Evolutionary conservation across 2,329 filamentous ascomycete genomes (phyloP).

Genomic region (Botrytis cinerea): DNA sequence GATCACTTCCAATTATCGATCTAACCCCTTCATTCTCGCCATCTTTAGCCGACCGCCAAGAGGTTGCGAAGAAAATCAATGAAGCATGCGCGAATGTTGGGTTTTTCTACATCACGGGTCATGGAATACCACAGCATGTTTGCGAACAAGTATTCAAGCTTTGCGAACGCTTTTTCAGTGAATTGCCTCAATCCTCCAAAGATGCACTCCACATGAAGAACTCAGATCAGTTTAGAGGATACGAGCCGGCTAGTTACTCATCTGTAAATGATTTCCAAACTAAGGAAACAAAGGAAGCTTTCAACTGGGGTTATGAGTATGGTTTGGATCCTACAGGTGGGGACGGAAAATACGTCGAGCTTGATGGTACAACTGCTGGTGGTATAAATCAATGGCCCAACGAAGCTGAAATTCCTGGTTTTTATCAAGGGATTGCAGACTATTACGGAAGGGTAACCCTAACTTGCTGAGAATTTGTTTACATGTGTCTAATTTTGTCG

Average conservation of each 20-base stretch:
- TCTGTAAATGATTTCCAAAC: constrained; percentile 48
- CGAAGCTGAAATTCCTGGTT: constrained; percentile 37
- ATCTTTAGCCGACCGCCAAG: constrained; percentile 34
- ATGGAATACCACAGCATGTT: constrained; percentile 47
- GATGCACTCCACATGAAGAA: constrained; percentile 44
- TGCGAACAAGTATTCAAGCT: constrained; percentile 47
- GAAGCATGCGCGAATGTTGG: constrained; percentile 38
- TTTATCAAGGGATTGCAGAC: constrained; percentile 37
- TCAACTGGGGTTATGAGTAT: constrained; percentile 41
- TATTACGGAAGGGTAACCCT: constrained; percentile 37
- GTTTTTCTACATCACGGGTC: constrained; percentile 47
- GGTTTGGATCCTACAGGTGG: constrained; percentile 39
- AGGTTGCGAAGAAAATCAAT: constrained; percentile 36
- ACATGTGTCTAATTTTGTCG: neutral
- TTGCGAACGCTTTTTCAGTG: constrained; percentile 50
- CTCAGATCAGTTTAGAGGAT: constrained; percentile 49
- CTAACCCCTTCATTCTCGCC: constrained; percentile 38
- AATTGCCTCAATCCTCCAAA: constrained; percentile 50
- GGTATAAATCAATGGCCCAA: constrained; percentile 39
- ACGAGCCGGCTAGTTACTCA: constrained; percentile 51
- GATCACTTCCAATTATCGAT: constrained; percentile 39
- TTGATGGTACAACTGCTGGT: constrained; percentile 36
- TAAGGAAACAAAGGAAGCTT: constrained; percentile 51
- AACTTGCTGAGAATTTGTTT: neutral
- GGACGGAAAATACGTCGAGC: constrained; percentile 41